Evolutionary conservation across 2,329 filamentous ascomycete species (phyloP), one percentile per base, ranked within the genome.

Genomic region (Cladophialophora psammophila): DNA sequence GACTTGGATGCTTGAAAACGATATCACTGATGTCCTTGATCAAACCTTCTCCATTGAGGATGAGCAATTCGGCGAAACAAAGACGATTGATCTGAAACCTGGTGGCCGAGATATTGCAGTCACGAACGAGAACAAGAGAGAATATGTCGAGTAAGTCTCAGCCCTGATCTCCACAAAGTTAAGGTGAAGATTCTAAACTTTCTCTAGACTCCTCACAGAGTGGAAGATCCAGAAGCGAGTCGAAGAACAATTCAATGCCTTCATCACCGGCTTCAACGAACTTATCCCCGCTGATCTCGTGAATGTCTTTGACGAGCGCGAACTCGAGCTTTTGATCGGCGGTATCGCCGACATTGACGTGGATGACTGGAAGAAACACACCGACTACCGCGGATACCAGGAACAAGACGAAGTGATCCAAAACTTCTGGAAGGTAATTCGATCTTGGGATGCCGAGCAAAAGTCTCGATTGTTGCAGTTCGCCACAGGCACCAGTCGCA

Each of bases 331-430:
- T 73, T 86, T 99, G 73, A 98, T 99, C 76, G 95, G 95, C 72
- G 95, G 95, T 86, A 99, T 99, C 74, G 95, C 95, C n/a, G 95
- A 99, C 81, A 99, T 99, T 73, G 95, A 99, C 76, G 94, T 99
- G 15, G 95, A 99, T 68, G 95, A 99, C 81, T 99, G 95, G 95
- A 98, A 99, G 90, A 99, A 99, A 85, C 95, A 99, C 82, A 99
- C 95, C 55, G 95, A 99, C 77, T 99, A 99, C 81, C 91, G 95
- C 74, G 95, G 95, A 63, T 99, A 99, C 85, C 97, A 96, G 9
- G 95, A 99, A 81, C 93, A 90, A 65, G 95, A 99, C 75, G 93
- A 97, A 76, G 95, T 99, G 32, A 95, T 99, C 72, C 92, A 96
- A 79, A 94, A 96, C 84, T 99, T 99, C 87, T 99, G 95, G 95